These are phyloP conservation scores for Pythium phragmitis DNA, from an alignment of 352 stramenopile genomes.

Conservation along the genomic window DNA sequence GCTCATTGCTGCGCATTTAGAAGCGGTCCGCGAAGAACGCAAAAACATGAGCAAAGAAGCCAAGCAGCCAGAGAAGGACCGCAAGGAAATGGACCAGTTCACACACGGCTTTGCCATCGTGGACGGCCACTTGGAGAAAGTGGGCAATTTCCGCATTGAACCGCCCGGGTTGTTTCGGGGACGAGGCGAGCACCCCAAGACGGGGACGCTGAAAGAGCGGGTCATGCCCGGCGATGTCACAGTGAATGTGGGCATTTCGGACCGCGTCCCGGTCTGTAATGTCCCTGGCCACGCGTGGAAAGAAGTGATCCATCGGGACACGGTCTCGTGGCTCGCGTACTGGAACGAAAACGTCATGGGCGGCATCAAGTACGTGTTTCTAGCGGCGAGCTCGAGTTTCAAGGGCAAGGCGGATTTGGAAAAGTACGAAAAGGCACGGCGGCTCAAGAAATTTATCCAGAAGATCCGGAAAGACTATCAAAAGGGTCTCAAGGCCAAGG, in stretches of 20 bases:
- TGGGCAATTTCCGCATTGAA: conserved; percentile 97
- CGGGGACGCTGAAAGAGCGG: conserved; percentile 97
- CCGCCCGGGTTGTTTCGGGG: conserved; percentile 98
- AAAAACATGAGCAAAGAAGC: conserved; percentile 97
- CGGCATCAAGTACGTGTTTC: conserved; percentile 99
- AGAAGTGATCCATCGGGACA: conserved; percentile 93
- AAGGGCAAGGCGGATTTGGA: conserved; percentile 98
- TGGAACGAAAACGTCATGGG: conserved; percentile 99
- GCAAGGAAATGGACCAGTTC: conserved; percentile 91
- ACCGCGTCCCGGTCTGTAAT: conserved; percentile 89
- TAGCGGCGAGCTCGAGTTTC: conserved; percentile 97
- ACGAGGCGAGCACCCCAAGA: conserved; percentile 98
- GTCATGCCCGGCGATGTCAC: conserved; percentile 96
- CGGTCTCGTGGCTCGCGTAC: conserved; percentile 91
- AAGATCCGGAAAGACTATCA: conserved; percentile 93
- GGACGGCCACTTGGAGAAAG: conserved; percentile 98
- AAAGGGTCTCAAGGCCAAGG: conserved; percentile 86
- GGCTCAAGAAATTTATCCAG: conserved; percentile 97
- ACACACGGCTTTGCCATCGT: conserved; percentile 96
- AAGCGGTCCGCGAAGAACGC: conserved; percentile 91
- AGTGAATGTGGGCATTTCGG: conserved; percentile 95
- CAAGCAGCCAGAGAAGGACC: conserved; percentile 86
- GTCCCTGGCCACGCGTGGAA: conserved; percentile 96
- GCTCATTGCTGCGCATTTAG: conserved; percentile 90
- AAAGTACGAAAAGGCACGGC: conserved; percentile 99